Base-by-base conservation (phyloP, 176 grass and related monocot species). In the Phoenix roebelenii region DNA sequence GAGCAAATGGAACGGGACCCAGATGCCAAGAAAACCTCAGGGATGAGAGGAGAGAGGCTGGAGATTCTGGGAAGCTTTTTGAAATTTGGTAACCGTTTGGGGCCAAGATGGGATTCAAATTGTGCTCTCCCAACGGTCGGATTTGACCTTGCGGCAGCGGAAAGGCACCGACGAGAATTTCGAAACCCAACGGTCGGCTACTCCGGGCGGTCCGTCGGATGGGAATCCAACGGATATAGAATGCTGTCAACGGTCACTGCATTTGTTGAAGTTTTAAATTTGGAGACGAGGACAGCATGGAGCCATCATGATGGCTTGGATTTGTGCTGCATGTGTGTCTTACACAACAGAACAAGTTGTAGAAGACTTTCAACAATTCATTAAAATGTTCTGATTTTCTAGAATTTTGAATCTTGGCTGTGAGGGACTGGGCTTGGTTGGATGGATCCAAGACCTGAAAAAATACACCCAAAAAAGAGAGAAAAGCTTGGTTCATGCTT, bases 111-210 rank as follows among this genome's bases (percentile, higher is more conserved):
- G 35, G 35, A 3, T 44, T 44, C 35, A 44, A 22, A 25, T 25
- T 7, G 48, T 16, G 30, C 17, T 59, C 50, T 61, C 23, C 32
- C 35, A 80, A 80, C 78, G 71, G 71, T 74, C 61, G 57, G 63
- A 61, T 80, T 70, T 80, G 78, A 80, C 79, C 64, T 81, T 55
- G 3, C 7, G 26, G 28, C 50, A 53, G 23, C 2, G 16, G 1
- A 67, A 35, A 23, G 22, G 22, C 20, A 16, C 39, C 35, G 35
- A 44, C 35, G 19, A 51, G 22, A 6, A 18, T 60, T 57, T 69
- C 55, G 74, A 77, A 77, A 52, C 32, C 25, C 25, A 77, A 77
- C 74, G 74, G 65, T 65, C 74, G 55, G 39, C 30, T 39, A 3
- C 9, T 62, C 17, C 0, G 3, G 1, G 3, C 0, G 1, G 25